phyloP scores from a whole-genome alignment of 345 rosid genomes.

The Isatis tinctoria region DNA sequence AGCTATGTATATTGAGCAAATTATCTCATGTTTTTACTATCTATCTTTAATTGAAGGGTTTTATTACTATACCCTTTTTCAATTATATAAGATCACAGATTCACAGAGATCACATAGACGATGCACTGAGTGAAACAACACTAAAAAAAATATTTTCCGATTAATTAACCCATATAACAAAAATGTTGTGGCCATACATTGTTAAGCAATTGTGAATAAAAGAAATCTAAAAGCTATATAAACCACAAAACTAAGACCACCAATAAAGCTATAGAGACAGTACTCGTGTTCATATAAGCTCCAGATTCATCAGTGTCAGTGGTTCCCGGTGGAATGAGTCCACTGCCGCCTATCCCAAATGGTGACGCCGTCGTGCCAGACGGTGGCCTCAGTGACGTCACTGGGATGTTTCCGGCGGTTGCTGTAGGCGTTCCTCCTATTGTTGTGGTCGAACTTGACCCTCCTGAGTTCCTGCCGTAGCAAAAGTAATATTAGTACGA shows the following conservation, averaged over 20 bases:
- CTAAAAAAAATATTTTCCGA: not conserved
- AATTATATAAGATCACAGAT: too few relatives aligned
- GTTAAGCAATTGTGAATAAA: not conserved
- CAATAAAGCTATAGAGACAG: conserved; percentile 1
- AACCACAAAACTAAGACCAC: conserved; percentile 15
- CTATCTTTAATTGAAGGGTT: too few relatives aligned
- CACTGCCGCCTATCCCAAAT: conserved; percentile 16
- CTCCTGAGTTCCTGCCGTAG: conserved; percentile 14
- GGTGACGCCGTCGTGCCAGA: conserved; percentile 26
- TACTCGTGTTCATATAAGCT: conserved; percentile 15
- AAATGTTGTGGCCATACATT: conserved; percentile 1
- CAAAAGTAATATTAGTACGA: not conserved
- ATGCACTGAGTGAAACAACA: not conserved
- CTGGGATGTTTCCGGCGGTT: conserved; percentile 27
- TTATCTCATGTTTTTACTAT: too few relatives aligned
- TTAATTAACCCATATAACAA: conserved; percentile 19
- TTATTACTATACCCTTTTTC: too few relatives aligned
- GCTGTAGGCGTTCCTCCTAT: conserved; percentile 22
- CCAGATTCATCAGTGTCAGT: conserved; percentile 28
- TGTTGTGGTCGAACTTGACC: conserved; percentile 27
- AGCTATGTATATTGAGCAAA: too few relatives aligned
- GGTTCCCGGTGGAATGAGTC: conserved; percentile 26
- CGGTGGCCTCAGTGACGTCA: conserved; percentile 26
- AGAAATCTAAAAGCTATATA: conserved; percentile 11
- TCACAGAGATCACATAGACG: too few relatives aligned